Percentiles rank a stretch among this genome's conserved stretches.
Evolutionary conservation across 2,329 filamentous ascomycete species (phyloP).

Genomic region (Chrysosporium keratinophilum): DNA sequence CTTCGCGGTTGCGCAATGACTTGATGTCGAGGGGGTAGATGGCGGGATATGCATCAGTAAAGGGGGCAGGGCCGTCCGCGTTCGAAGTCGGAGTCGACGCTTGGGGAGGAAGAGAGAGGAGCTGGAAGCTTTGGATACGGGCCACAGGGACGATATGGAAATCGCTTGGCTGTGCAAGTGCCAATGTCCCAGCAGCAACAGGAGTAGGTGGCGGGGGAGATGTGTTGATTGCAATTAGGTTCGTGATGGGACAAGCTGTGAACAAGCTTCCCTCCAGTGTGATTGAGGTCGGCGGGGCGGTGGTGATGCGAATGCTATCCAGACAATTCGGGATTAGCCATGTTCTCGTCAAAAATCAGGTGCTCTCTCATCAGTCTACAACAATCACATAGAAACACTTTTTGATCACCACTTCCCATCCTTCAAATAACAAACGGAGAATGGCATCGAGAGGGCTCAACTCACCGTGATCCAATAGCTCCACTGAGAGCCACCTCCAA

Average conservation of each 20-base stretch:
- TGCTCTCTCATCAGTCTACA: neutral
- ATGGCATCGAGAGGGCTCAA: constrained; percentile 5
- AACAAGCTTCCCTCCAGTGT: constrained; percentile 53
- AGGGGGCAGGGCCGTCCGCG: constrained; percentile 28
- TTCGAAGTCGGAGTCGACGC: constrained; percentile 1
- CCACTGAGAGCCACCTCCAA: constrained; percentile 47
- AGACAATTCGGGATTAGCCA: neutral
- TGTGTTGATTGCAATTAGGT: constrained; percentile 52
- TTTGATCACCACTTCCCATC: neutral
- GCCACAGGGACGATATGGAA: constrained; percentile 53
- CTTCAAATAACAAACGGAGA: neutral
- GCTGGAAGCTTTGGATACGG: constrained; percentile 48
- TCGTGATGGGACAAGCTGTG: constrained; percentile 51
- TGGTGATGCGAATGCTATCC: constrained; percentile 49
- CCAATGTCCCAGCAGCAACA: constrained; percentile 19
- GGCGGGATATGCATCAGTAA: constrained; percentile 39
- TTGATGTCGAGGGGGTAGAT: constrained; percentile 43
- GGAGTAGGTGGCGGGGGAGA: constrained; percentile 33
- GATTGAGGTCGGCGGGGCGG: constrained; percentile 40
- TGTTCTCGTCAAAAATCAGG: neutral
- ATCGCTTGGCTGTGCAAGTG: constrained; percentile 39
- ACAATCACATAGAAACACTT: neutral
- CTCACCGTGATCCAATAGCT: constrained; percentile 53
- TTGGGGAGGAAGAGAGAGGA: constrained; percentile 35
- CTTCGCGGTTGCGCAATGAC: constrained; percentile 46